Base-by-base conservation (phyloP, 371 early-diverging fungal genomes). In the Mucor mucedo region DNA sequence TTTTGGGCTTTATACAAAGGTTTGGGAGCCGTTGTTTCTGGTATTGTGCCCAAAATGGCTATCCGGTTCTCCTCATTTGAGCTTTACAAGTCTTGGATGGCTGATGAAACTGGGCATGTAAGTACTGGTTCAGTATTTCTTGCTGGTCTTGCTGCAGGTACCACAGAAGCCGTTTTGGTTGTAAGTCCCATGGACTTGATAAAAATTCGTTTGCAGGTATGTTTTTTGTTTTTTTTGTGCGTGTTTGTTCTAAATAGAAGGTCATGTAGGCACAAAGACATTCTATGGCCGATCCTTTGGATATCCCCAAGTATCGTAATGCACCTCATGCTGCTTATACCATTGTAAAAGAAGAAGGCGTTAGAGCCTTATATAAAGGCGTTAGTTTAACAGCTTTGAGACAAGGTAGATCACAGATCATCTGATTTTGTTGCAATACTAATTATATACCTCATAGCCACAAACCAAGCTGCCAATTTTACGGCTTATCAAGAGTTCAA, bases 1-100 rank as follows among this genome's bases (percentile, higher is more conserved):
- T 82, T 92, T 45, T 78, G 92, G 58, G 93, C 95, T 0, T 86
- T 98, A 14, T 98, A 98, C 87, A 97, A 98, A 85, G 98, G 98
- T 61, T 88, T 98, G 6, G 97, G 97, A 52, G 97, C 98, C 21
- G 98, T 98, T 11, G 93, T 96, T 5, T 82, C 94, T 11, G 98
- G 98, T 58, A 98, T 98, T 68, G 97, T 98, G 8, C 98, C 98
- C 62, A 98, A 98, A 83, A 97, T 97, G 97, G 97, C 98, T 33
- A 98, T 98, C 67, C 91, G 98, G 16, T 98, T 98, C 84, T 91
- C 93, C 9, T 95, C 95, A 58, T 98, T 98, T 75, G 98, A 98
- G 74, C 78, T 85, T 52, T 98, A 94, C 85, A 98, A 98, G 79
- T 79, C 84, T 9, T 72, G 76, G 70, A 68, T 97, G 75, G 91